These are phyloP conservation scores for Paulownia fortunei DNA, from an alignment of 257 asterid genomes.

Conservation along the genomic window DNA sequence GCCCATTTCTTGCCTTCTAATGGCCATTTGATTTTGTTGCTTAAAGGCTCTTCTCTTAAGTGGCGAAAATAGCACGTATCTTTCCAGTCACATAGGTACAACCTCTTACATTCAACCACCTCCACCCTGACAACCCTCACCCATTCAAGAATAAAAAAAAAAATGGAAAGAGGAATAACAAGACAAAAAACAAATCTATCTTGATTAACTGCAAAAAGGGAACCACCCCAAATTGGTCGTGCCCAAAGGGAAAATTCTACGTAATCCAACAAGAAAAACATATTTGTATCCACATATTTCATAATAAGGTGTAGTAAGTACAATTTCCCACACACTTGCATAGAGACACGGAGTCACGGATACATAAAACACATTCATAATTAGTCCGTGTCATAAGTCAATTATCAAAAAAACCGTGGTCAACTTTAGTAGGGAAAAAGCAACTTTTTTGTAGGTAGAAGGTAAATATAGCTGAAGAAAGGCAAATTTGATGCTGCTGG, in stretches of 20 bases:
- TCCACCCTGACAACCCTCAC: no score
- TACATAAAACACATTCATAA: background rate
- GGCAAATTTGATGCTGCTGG: background rate
- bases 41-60: slow-evolving; percentile 32
- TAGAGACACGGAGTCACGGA: no score
- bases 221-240: no score
- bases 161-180: no score
- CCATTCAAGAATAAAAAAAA: no score
- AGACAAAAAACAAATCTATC: no score
- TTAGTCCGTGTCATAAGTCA: background rate
- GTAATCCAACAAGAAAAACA: no score
- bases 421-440: background rate
- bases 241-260: no score
- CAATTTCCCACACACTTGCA: no score
- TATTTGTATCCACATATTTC: no score
- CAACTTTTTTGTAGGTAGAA: background rate
- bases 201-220: no score
- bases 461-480: background rate
- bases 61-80: slow-evolving; percentile 32
- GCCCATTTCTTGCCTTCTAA: slow-evolving; percentile 38
- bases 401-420: background rate
- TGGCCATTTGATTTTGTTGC: slow-evolving; percentile 29
- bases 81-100: slow-evolving; percentile 11
- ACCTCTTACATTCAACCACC: slow-evolving; percentile 8
- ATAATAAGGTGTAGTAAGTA: no score